Percentiles rank a stretch among this genome's conserved stretches.
These are phyloP conservation scores for Solanum peruvianum DNA, from an alignment of 257 asterid genomes.

Conservation along the genomic window DNA sequence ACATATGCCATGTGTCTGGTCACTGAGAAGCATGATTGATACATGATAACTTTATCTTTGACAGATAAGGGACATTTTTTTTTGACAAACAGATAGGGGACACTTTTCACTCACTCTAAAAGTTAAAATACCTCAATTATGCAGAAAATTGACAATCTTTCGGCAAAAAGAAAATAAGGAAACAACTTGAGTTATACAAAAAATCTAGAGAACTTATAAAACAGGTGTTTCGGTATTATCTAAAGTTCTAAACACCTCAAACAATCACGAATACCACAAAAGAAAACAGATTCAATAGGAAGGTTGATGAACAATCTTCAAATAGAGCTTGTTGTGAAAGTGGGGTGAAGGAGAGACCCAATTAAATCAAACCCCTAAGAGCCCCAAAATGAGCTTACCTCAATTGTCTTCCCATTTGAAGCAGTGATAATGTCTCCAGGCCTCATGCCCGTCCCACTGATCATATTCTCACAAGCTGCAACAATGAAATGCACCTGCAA, in stretches of 20 bases:
- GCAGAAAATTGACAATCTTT: neutral
- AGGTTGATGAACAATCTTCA: neutral
- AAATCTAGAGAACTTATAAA: neutral
- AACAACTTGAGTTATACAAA: neutral
- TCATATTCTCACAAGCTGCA: constrained; percentile 98
- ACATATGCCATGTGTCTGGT: neutral
- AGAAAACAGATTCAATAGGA: neutral
- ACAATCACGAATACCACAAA: neutral
- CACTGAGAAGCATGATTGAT: neutral
- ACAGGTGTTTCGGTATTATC: neutral
- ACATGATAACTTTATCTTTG: neutral
- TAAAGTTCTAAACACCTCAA: neutral
- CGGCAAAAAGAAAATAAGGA: neutral
- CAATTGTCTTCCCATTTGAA: constrained; percentile 92
- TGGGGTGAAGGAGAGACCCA: neutral
- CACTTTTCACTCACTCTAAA: neutral
- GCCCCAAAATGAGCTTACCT: constrained; percentile 26
- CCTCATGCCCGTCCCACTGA: constrained; percentile 95
- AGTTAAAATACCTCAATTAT: neutral
- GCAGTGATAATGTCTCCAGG: constrained; percentile 91
- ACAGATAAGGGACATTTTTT: neutral
- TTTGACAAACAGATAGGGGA: neutral
- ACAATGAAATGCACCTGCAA: constrained; percentile 87
- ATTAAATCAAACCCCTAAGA: neutral
- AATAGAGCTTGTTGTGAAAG: neutral